Base-by-base conservation (phyloP, 2,329 filamentous ascomycete genomes). In the Cercospora nicotianae region DNA sequence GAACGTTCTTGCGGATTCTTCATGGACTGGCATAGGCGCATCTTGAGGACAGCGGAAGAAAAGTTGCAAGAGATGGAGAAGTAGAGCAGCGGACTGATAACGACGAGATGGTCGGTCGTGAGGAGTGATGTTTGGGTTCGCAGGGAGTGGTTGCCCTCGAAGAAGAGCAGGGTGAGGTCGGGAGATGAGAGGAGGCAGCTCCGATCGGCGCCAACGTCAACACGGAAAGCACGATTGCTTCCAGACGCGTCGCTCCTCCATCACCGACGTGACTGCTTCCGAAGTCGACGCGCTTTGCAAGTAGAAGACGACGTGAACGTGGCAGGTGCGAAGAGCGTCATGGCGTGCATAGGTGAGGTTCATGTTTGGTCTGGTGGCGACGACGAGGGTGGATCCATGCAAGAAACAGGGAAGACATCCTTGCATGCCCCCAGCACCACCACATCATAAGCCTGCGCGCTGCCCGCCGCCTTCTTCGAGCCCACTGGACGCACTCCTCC, bases 401-500 rank as follows among this genome's bases (percentile, higher is more conserved):
- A 45, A 26, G 23, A 63, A 63, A 63, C 60, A 63, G 39, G 60
- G 60, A 63, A 63, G 8, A 55, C 26, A 63, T 63, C 60, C 60
- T 63, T 63, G 60, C 60, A 31, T 51, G 45, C 18, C 45, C 45
- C 45, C 18, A 23, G 45, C 45, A 51, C 18, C 45, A 23, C 45
- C 45, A 26, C 45, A 51, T 26, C 45, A 51, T 51, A 51, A 51
- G 45, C 10, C 18, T 10, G 45, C 45, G 45, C 45, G 45, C 45
- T 51, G 45, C 45, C 45, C 18, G 45, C 20, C 36, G 30, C 30
- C 36, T 26, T 13, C 28, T 51, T 31, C 18, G 16, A 12, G 16
- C 20, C 12, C 26, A 16, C 53, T 45, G 65, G 68, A 58, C 68
- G 68, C 68, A 51, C 65, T 66, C 65, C 59, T 67, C 61, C 64